Percentiles rank a stretch among this genome's conserved stretches.
Conservation (phyloP, 2,329 filamentous ascomycete species). For the Aspergillus nomiae region DNA sequence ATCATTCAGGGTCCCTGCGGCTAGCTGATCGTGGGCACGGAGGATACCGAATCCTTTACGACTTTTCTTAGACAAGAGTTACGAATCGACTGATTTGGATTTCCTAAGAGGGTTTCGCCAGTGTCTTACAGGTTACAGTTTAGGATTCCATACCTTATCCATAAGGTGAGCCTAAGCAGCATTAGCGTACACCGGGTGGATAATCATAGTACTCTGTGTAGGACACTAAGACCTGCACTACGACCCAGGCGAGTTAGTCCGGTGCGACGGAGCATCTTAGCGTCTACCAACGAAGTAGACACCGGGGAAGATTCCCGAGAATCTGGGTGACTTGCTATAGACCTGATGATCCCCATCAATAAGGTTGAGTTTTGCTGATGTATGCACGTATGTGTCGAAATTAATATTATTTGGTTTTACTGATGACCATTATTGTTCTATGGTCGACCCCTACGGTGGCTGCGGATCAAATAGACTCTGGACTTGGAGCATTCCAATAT, state of each 20-base stretch:
- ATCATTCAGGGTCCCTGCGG: conserved; percentile 17
- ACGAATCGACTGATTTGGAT: not conserved
- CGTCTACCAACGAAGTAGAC: not conserved
- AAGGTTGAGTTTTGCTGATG: conserved; percentile 17
- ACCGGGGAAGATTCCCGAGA: conserved; percentile 15
- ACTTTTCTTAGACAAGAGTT: not conserved
- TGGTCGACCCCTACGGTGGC: conserved; percentile 8
- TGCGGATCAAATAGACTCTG: conserved; percentile 10
- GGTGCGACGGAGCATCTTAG: not conserved
- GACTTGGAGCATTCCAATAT: conserved; percentile 21
- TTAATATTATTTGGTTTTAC: not conserved
- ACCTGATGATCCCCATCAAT: conserved; percentile 15
- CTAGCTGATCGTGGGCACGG: conserved; percentile 10
- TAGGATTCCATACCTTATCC: not conserved
- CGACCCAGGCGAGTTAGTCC: conserved; percentile 3
- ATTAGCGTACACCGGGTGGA: not conserved
- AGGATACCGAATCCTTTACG: not conserved
- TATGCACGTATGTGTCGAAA: not conserved
- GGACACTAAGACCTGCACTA: not conserved
- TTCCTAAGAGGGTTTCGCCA: not conserved
- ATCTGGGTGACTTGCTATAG: conserved; percentile 12
- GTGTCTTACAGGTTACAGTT: conserved; percentile 1
- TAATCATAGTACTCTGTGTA: not conserved
- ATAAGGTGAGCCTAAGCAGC: not conserved
- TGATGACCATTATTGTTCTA: not conserved